Base-by-base conservation (phyloP, 2,329 filamentous ascomycete genomes). In the Trichoderma oligosporum region DNA sequence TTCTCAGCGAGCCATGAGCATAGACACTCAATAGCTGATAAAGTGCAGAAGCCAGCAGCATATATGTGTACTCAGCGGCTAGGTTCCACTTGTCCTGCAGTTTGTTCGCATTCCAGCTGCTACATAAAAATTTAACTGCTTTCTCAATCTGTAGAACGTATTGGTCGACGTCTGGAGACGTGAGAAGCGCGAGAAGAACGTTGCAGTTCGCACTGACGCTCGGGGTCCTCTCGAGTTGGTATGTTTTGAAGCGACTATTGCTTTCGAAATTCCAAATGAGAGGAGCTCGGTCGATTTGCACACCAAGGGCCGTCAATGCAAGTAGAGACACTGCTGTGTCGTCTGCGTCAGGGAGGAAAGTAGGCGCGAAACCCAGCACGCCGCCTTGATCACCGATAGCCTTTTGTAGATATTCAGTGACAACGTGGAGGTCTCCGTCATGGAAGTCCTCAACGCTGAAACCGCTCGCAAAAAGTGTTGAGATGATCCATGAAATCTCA, bases 41-140 rank as follows among this genome's bases (percentile, higher is more conserved):
- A 27, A 45, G n/a, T 12, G n/a, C 9, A 45, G 25, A 12, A 45
- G 25, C n/a, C 42, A 45, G 42, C 42, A 45, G 42, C 42, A 45
- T 45, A 38, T 38, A 38, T 18, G 35, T 16, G 35, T 38, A 38
- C 35, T 38, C 35, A 18, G 35, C 35, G 35, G 35, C 35, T 18
- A 38, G n/a, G 35, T 38, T 38, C 62, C 61, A 62, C 58, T 63
- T 62, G 55, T 62, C 62, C 31, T 59, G 53, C 12, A 60, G 35
- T 8, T 35, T 48, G 14, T 25, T 36, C 36, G 61, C 60, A 20
- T 14, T 35, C 60, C 61, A 63, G 4, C 9, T 29, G 8, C 54
- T 20, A 35, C 61, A 59, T 3, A 64, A 24, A 39, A 59, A 64
- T 6, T 35, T 57, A 9, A 47, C 20, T 6, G 47, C 16, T 36